Conservation (phyloP, 495 filamentous ascomycete genomes). For the Hypoxylon lienhwacheense region DNA sequence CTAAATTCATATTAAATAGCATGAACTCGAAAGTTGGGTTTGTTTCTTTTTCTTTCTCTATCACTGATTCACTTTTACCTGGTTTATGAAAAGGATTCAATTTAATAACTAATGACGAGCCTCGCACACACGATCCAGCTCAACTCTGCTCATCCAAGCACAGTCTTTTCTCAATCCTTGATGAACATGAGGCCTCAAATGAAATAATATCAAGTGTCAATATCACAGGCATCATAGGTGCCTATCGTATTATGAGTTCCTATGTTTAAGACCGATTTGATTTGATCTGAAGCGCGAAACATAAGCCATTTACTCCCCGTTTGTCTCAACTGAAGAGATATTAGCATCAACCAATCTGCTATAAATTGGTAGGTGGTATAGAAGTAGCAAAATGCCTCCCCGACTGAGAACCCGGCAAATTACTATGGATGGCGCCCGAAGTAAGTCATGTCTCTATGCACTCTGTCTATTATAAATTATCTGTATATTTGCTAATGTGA, state of each 20-base stretch:
- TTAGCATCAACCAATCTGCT: no score
- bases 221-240: no score
- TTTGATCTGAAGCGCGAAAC: not conserved
- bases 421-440: slow-evolving; percentile 30
- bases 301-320: not conserved
- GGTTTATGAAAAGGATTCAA: no score
- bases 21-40: not conserved
- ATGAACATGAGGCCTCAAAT: slow-evolving; percentile 5
- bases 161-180: not conserved
- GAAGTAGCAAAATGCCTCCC: slow-evolving; percentile 22
- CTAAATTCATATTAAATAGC: not conserved
- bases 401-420: slow-evolving; percentile 23
- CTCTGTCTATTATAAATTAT: not conserved
- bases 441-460: slow-evolving; percentile 16
- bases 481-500: slow-evolving; percentile 12
- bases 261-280: not conserved
- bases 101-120: not conserved
- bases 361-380: slow-evolving; percentile 2
- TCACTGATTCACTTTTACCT: not conserved
- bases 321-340: slow-evolving; percentile 1
- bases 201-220: not conserved
- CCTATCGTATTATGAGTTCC: not conserved
- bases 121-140: slow-evolving; percentile 1
- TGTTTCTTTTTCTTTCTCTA: not conserved
- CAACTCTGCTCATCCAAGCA: not conserved